Base-by-base conservation (phyloP, 1,284 basidiomycete species). In the Rhizopogon hawkerae region DNA sequence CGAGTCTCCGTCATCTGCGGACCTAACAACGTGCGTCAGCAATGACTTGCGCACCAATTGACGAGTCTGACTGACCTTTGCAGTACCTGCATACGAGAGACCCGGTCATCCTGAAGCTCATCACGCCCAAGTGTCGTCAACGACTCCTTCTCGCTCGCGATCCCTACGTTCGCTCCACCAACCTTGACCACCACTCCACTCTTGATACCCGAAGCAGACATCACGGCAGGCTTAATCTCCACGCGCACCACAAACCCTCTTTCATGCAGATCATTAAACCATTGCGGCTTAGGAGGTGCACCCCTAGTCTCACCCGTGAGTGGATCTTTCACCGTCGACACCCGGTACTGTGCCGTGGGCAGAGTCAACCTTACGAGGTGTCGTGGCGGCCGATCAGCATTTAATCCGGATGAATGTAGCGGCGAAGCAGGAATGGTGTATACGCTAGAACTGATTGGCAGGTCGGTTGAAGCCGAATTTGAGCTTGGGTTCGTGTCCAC, bases 331-430 rank as follows among this genome's bases (percentile, higher is more conserved):
- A 92, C 78, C 0, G 79, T 80, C 36, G 82, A 81, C 29, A 82
- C 73, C 60, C 85, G 81, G 60, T 84, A 90, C 52, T 84, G 85
- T 8, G 85, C 81, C 0, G 89, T 92, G 2, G 91, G 91, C n/a
- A 94, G 67, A 35, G 77, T 82, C 48, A 94, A 62, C 37, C 86
- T 75, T 8, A 94, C 56, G 14, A 94, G 64, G 62, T 93, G 89
- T 34, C 88, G 76, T 16, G 82, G 76, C 5, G 81, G 77, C 42
- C 72, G 71, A 52, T 78, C 77, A 9, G 73, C 69, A 51, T 73
- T 77, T 50, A 84, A 62, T 7, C 81, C 82, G 4, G 83, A 83
- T 3, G 89, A 89, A 61, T 90, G 86, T 35, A 89, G 68, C 1
- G 88, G 82, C 1, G 89, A 90, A 3, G 83, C 79, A 0, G 90